Conservation (phyloP, 2,329 filamentous ascomycete species). For the Stachybotrys echinatus region DNA sequence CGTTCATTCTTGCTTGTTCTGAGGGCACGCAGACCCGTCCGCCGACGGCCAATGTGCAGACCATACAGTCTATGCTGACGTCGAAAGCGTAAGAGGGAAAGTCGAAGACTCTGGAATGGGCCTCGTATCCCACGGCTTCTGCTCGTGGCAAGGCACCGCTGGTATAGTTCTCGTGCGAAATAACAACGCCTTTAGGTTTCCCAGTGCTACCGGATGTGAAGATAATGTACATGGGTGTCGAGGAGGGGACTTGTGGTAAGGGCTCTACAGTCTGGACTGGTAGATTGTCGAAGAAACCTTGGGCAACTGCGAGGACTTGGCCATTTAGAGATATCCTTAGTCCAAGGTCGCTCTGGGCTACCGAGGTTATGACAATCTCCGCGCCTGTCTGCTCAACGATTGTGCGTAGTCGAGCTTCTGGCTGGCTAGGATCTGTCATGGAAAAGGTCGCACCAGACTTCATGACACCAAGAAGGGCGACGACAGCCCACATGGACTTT, state of each 20-base stretch:
- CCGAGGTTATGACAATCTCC: conserved; percentile 33
- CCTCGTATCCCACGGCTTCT: conserved; percentile 34
- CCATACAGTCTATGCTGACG: conserved; percentile 49
- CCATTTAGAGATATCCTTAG: conserved; percentile 24
- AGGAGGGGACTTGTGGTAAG: conserved; percentile 31
- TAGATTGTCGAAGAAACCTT: conserved; percentile 16
- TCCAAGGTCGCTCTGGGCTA: conserved; percentile 30
- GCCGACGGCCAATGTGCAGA: conserved; percentile 44
- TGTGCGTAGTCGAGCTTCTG: conserved; percentile 36
- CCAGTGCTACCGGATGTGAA: conserved; percentile 62
- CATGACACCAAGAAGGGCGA: conserved; percentile 41
- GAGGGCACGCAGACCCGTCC: conserved; percentile 50
- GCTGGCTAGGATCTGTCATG: conserved; percentile 41
- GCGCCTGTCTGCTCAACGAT: conserved; percentile 39
- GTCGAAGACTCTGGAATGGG: conserved; percentile 37
- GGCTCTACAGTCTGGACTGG: conserved; percentile 6
- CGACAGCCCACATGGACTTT: conserved; percentile 40
- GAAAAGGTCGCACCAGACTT: conserved; percentile 43
- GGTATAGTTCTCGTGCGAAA: conserved; percentile 39
- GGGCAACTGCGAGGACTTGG: conserved; percentile 26
- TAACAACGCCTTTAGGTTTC: conserved; percentile 55
- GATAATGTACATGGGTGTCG: conserved; percentile 46
- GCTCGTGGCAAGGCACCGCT: conserved; percentile 38
- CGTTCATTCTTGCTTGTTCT: conserved; percentile 47
- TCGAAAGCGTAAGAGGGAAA: conserved; percentile 51